Base-by-base conservation (phyloP, 805 yeast species). In the Lachancea dasiensis region DNA sequence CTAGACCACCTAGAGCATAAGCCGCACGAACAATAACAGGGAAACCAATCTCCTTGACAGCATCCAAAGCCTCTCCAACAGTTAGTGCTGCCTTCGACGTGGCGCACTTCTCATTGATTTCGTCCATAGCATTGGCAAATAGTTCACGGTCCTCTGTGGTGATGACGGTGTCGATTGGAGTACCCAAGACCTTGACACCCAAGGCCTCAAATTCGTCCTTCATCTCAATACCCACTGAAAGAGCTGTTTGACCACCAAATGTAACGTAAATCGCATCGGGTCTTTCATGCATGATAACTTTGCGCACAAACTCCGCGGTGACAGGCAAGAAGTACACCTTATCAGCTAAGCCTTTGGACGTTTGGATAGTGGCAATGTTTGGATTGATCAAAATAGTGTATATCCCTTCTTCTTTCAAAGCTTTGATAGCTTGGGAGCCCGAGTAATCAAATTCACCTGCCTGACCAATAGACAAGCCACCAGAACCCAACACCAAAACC, bases 391-490 rank as follows among this genome's bases (percentile, higher is more conserved):
- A 75, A 50, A 92, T 81, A 40, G 97, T 89, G 73, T 90, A 86
- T 48, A 90, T 92, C 45, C 96, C 96, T 68, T 89, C 97, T 70
- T 92, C 97, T 65, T 86, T 90, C 67, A 92, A 73, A 32, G 98
- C 98, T 68, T 92, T 92, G 67, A 92, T 92, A 43, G 98, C 98
- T 69, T 92, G 98, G 39, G 96, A 86, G 58, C 98, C 98, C 31
- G 97, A 87, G 69, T 92, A 92, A 64, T 92, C 98, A 58, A 92
- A 92, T 68, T 92, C 98, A 66, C 98, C 98, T 47, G 98, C 98
- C 71, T 92, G 98, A 50, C 98, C 98, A 61, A 92, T 92, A 40
- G 95, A 85, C 55, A 92, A 73, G 62, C 98, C 98, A 71, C 98
- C 98, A 36, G 97, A 89, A 56, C 98, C 98, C 56, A 92, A 75